Percentiles rank a stretch among this genome's conserved stretches.
Conservation (phyloP, 208 protist species). For the Tritrichomonas musculus region DNA sequence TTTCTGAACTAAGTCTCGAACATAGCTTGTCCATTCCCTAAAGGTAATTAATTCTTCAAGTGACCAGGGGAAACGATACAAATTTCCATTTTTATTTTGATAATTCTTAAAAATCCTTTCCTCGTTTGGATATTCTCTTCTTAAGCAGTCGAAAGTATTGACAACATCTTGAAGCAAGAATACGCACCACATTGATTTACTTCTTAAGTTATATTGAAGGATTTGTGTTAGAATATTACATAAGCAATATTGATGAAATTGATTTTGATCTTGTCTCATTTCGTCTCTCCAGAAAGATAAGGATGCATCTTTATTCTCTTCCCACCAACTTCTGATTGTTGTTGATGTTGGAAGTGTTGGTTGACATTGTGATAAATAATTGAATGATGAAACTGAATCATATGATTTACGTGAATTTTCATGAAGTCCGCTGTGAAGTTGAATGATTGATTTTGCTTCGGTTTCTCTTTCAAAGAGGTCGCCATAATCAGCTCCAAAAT, state of each 20-base stretch:
- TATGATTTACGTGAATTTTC: background rate
- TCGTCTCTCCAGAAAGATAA: background rate
- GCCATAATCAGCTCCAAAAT: background rate
- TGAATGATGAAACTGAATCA: background rate
- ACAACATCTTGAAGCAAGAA: background rate
- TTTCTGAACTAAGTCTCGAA: background rate
- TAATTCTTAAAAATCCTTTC: background rate
- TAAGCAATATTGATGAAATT: background rate
- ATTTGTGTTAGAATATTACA: background rate
- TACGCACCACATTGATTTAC: background rate
- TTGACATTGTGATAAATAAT: background rate
- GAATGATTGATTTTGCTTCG: background rate
- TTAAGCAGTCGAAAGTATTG: background rate
- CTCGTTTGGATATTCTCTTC: background rate
- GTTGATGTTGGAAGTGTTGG: background rate
- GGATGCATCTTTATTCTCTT: background rate
- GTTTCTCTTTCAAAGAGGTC: background rate
- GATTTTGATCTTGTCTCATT: background rate
- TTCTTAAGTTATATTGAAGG: background rate
- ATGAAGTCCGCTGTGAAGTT: background rate
- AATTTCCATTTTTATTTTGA: background rate
- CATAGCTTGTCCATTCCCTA: background rate
- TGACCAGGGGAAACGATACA: background rate
- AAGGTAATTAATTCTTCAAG: background rate
- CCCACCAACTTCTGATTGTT: background rate